Evolutionary conservation across 805 yeast genomes (phyloP).

Genomic region (Cyberlindnera xishuangbannaensis): DNA sequence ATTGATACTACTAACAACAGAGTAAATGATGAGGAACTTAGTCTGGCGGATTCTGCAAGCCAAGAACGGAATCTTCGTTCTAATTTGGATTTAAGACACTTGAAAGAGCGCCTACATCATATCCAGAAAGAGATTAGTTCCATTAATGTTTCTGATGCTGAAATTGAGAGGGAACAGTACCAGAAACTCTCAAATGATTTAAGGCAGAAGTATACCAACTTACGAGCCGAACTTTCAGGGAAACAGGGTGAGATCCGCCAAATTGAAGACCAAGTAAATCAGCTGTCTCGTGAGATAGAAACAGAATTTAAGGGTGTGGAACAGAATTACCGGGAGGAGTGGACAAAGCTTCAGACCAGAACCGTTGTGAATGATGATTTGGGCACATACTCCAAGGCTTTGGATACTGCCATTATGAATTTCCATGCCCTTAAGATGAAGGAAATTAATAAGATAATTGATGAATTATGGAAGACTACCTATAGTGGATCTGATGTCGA

Average conservation of each 20-base stretch:
- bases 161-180: constrained; percentile 52
- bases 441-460: constrained; percentile 81
- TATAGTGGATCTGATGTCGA: constrained; percentile 96
- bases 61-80: constrained; percentile 59
- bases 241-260: constrained; percentile 84
- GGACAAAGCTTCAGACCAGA: constrained; percentile 72
- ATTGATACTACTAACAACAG: constrained; percentile 24
- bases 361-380: constrained; percentile 75
- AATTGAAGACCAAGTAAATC: constrained; percentile 61
- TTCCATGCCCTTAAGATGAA: constrained; percentile 89
- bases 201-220: constrained; percentile 40
- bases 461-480: constrained; percentile 90
- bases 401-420: constrained; percentile 91
- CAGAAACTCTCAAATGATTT: constrained; percentile 51
- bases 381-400: constrained; percentile 72
- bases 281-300: constrained; percentile 51
- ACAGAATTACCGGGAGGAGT: constrained; percentile 55
- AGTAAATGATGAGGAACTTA: constrained; percentile 33
- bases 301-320: constrained; percentile 71
- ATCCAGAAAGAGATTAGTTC: constrained; percentile 35
- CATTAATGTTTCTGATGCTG: constrained; percentile 54
- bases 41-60: constrained; percentile 49
- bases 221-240: constrained; percentile 66
- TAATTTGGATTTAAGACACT: constrained; percentile 52
- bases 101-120: constrained; percentile 33